A percentile compares a stretch with the other conserved stretches of the same genome.
Conservation (phyloP, 345 rosid genomes). For the Eucalyptus dawsonii region DNA sequence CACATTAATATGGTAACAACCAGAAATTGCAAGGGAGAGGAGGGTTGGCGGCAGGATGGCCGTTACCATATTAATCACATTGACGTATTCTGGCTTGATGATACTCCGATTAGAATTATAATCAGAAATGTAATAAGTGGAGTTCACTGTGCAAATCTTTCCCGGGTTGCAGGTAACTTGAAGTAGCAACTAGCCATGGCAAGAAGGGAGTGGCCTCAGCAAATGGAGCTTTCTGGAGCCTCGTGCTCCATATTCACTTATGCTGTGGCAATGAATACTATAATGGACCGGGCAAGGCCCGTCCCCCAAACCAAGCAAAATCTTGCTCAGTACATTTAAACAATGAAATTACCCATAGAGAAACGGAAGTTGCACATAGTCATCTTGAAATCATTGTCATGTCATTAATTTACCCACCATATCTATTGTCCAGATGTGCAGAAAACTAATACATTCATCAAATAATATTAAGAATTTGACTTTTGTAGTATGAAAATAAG, state of each 20-base stretch:
- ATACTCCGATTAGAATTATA: not conserved
- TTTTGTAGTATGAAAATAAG: not conserved
- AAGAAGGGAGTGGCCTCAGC: not conserved
- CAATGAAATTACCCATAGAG: not conserved
- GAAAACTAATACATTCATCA: not conserved
- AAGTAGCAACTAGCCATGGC: not conserved
- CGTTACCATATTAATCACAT: not conserved
- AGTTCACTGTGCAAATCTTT: not conserved
- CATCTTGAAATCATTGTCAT: not conserved
- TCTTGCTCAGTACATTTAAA: not conserved
- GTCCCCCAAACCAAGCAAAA: not conserved
- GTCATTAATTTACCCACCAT: not conserved
- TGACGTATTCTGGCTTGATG: not conserved
- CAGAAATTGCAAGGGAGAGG: not conserved
- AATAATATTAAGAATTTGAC: not conserved
- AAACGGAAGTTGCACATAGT: not conserved
- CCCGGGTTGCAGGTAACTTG: not conserved
- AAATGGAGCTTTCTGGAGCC: not conserved
- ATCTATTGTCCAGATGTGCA: not conserved
- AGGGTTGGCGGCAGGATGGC: not conserved
- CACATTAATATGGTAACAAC: not conserved
- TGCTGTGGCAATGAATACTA: not conserved
- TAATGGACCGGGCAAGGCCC: not conserved
- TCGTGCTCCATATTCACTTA: not conserved
- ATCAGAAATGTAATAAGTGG: not conserved